Evolutionary conservation across 768 basidiomycete genomes (phyloP).

Genomic region (Boletus vermiculosoides): DNA sequence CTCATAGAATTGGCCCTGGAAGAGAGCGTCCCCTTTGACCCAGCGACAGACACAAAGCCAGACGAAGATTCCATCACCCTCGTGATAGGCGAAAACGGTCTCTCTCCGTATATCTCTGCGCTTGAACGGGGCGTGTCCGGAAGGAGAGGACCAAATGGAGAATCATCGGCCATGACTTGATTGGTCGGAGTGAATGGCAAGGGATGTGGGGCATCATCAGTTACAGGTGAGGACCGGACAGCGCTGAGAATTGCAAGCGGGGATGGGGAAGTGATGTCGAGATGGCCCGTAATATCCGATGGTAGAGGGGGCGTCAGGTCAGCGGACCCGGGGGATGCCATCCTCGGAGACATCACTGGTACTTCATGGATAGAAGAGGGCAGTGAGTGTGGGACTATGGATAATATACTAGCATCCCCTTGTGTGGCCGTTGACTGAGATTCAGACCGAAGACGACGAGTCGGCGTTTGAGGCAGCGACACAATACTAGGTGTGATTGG

Average conservation of each 20-base stretch:
- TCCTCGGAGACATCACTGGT: constrained; percentile 2
- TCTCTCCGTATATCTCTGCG: constrained; percentile 26
- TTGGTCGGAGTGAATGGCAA: constrained; percentile 21
- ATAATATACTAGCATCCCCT: neutral
- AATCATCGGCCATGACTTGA: constrained; percentile 23
- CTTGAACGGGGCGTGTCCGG: constrained; percentile 31
- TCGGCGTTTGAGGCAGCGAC: constrained; percentile 18
- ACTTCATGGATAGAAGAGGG: neutral
- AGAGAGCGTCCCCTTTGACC: constrained; percentile 2
- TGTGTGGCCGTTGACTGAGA: constrained; percentile 20
- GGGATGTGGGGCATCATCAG: neutral
- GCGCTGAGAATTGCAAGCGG: constrained; percentile 13
- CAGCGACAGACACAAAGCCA: neutral
- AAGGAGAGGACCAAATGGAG: constrained; percentile 31
- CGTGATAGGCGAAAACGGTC: constrained; percentile 30
- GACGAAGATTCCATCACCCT: constrained; percentile 22
- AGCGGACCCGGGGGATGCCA: neutral
- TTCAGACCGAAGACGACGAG: constrained; percentile 15
- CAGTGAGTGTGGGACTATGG: neutral
- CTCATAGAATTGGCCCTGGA: constrained; percentile 14
- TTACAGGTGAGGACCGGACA: neutral
- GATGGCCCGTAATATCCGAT: neutral
- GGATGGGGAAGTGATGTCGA: neutral
- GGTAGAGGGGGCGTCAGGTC: neutral
- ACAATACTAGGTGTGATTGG: constrained; percentile 17